These are phyloP conservation scores for Backusella mclennaniae DNA, from an alignment of 192 early-diverging fungal species.

Conservation along the genomic window DNA sequence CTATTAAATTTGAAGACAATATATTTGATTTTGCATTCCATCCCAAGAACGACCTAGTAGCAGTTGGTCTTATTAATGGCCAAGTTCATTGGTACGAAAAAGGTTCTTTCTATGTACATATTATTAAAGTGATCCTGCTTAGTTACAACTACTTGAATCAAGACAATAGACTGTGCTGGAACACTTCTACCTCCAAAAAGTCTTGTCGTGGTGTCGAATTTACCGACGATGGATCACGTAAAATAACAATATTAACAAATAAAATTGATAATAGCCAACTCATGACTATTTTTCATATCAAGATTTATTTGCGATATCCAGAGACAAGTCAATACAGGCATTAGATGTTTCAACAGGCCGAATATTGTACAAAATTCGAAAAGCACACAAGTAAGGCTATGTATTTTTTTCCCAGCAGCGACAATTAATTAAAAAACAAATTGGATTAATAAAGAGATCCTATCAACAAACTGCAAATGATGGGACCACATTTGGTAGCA, in stretches of 20 bases:
- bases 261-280: not conserved
- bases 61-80: slow-evolving; percentile 72
- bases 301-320: slow-evolving; percentile 55
- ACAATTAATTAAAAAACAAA: not conserved
- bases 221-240: slow-evolving; percentile 69
- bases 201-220: slow-evolving; percentile 89
- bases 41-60: slow-evolving; percentile 59
- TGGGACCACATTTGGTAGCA: slow-evolving; percentile 75
- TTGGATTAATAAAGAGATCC: slow-evolving; percentile 42
- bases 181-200: slow-evolving; percentile 68
- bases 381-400: slow-evolving; percentile 78
- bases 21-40: slow-evolving; percentile 72
- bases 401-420: not conserved
- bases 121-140: not conserved
- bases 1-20: slow-evolving; percentile 47
- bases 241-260: not conserved
- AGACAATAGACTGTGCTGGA: slow-evolving; percentile 49
- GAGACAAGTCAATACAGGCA: slow-evolving; percentile 81
- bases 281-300: not conserved
- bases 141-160: slow-evolving; percentile 22
- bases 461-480: slow-evolving; percentile 70
- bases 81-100: slow-evolving; percentile 61
- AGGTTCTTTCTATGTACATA: not conserved
- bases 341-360: slow-evolving; percentile 77
- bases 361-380: slow-evolving; percentile 63